Evolutionary conservation across 192 early-diverging fungal species (phyloP).

Genomic region (Coemansia sp.): DNA sequence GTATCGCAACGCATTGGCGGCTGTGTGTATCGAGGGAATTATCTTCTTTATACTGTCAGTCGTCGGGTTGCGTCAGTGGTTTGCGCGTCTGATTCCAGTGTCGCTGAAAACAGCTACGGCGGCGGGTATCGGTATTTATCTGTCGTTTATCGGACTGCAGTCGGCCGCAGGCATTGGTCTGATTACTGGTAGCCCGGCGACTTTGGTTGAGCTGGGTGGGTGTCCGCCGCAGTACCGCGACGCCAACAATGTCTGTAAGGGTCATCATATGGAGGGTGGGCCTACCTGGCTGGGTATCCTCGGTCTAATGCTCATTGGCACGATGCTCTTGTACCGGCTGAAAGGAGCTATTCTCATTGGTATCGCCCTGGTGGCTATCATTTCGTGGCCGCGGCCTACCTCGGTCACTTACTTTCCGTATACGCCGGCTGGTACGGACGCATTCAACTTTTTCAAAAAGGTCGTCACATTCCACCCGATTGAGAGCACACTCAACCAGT

Average conservation of each 20-base stretch:
- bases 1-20: constrained; percentile 67
- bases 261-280: constrained; percentile 62
- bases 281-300: constrained; percentile 71
- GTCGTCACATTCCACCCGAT: constrained; percentile 68
- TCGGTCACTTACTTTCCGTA: constrained; percentile 76
- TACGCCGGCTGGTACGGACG: constrained; percentile 58
- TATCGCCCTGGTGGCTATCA: constrained; percentile 66
- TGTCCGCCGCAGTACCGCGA: constrained; percentile 61
- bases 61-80: constrained; percentile 77
- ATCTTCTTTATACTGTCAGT: constrained; percentile 76
- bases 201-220: constrained; percentile 70
- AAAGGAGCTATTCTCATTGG: constrained; percentile 72
- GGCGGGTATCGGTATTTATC: constrained; percentile 75
- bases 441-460: constrained; percentile 72
- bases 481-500: constrained; percentile 56
- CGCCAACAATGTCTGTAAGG: constrained; percentile 58
- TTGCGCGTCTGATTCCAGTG: constrained; percentile 70
- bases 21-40: constrained; percentile 80
- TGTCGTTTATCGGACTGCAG: constrained; percentile 78
- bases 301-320: constrained; percentile 69
- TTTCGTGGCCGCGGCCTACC: constrained; percentile 71
- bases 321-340: constrained; percentile 63
- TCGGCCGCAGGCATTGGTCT: constrained; percentile 80
- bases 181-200: constrained; percentile 60
- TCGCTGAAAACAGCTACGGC: constrained; percentile 73